These are phyloP conservation scores for Miamiensis avidus DNA, from an alignment of 169 alveolate species.

Conservation along the genomic window DNA sequence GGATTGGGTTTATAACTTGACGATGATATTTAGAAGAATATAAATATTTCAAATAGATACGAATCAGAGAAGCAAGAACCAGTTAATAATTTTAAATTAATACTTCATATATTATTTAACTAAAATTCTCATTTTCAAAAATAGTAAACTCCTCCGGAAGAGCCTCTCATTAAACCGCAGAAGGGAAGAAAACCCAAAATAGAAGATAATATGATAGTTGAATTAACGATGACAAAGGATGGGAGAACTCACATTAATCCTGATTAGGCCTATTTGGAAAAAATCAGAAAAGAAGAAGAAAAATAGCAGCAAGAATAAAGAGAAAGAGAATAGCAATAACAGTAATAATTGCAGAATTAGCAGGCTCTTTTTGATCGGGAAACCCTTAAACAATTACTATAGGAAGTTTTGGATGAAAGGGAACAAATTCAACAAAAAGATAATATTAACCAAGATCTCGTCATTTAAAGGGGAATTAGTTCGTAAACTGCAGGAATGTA, in stretches of 20 bases:
- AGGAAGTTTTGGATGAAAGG: neutral
- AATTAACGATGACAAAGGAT: neutral
- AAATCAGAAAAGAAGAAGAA: neutral
- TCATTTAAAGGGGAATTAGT: neutral
- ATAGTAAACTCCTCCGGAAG: too few relatives aligned
- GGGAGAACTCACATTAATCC: neutral
- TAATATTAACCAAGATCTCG: too few relatives aligned
- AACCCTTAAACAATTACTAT: neutral
- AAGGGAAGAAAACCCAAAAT: too few relatives aligned
- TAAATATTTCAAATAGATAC: too few relatives aligned
- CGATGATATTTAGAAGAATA: too few relatives aligned
- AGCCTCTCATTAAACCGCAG: neutral
- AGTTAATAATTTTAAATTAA: too few relatives aligned
- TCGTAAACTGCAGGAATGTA: neutral
- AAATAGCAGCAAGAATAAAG: neutral
- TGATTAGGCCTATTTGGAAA: too few relatives aligned
- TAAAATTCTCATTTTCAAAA: too few relatives aligned
- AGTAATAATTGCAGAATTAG: neutral
- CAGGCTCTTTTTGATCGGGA: neutral
- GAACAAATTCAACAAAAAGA: neutral
- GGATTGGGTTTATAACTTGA: too few relatives aligned
- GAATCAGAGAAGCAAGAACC: too few relatives aligned
- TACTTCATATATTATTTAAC: too few relatives aligned
- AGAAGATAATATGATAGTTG: neutral
- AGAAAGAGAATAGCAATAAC: neutral